phyloP scores from a whole-genome alignment of 2,329 filamentous ascomycete species.

The Neofusicoccum laricinum region DNA sequence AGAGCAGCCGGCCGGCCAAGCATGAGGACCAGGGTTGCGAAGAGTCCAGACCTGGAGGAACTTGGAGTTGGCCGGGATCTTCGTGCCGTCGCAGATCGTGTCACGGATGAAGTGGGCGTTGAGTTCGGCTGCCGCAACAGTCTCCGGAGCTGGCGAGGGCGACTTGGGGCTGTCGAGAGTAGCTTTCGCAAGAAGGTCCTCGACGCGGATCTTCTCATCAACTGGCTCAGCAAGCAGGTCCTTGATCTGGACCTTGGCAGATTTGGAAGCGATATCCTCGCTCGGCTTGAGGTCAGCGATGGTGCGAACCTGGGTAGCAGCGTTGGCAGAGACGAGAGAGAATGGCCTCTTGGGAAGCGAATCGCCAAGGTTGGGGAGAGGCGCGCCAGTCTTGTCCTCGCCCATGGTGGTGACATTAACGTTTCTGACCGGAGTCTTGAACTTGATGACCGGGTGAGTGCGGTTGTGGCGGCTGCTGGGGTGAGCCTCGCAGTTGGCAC shows the following conservation, averaged over 20 bases:
- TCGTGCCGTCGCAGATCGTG: conserved; percentile 73
- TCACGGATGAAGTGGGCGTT: conserved; percentile 75
- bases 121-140: conserved; percentile 32
- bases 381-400: conserved; percentile 67
- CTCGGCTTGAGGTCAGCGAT: conserved; percentile 55
- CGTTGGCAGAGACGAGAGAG: conserved; percentile 52
- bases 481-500: conserved; percentile 85
- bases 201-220: conserved; percentile 32
- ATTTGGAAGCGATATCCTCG: conserved; percentile 40
- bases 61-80: conserved; percentile 64
- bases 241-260: conserved; percentile 38
- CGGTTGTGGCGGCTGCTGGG: conserved; percentile 84
- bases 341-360: conserved; percentile 45
- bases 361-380: conserved; percentile 72
- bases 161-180: conserved; percentile 13
- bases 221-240: conserved; percentile 35
- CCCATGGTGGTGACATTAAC: conserved; percentile 83
- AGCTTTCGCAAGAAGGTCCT: conserved; percentile 21
- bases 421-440: conserved; percentile 87
- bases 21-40: conserved; percentile 72
- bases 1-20: conserved; percentile 87
- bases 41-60: conserved; percentile 93
- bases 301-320: conserved; percentile 65
- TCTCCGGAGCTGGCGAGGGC: conserved; percentile 13
- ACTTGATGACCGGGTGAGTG: conserved; percentile 96